These are phyloP conservation scores for Zygosaccharomyces pseudorouxii DNA, from an alignment of 805 yeast species.

Conservation along the genomic window DNA sequence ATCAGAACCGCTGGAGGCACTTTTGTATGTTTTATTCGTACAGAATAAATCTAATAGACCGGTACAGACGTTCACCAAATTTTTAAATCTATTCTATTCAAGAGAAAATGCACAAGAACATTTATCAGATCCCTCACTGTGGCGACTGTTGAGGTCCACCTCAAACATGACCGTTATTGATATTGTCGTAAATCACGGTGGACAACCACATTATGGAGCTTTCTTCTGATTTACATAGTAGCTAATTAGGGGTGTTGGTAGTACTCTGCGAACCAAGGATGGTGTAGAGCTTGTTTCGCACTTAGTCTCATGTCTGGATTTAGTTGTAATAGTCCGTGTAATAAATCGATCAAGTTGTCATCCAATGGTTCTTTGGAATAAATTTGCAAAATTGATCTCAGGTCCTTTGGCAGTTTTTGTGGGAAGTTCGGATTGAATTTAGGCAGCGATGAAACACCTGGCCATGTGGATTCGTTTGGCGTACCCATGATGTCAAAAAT, in stretches of 20 bases:
- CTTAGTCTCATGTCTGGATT: conserved; percentile 50
- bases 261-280: conserved; percentile 37
- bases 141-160: conserved; percentile 18
- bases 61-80: background rate
- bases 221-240: conserved; percentile 9
- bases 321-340: conserved; percentile 42
- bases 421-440: conserved; percentile 93
- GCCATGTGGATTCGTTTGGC: conserved; percentile 91
- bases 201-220: conserved; percentile 24
- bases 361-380: conserved; percentile 28
- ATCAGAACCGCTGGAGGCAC: conserved; percentile 8
- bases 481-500: conserved; percentile 92
- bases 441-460: conserved; percentile 84
- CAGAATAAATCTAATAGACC: background rate
- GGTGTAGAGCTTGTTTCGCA: conserved; percentile 50
- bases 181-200: conserved; percentile 21
- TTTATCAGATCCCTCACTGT: conserved; percentile 22
- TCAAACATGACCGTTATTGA: conserved; percentile 21
- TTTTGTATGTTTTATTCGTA: conserved; percentile 7
- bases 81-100: conserved; percentile 14
- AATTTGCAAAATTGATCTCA: conserved; percentile 38
- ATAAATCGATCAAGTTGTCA: conserved; percentile 28
- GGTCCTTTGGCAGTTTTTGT: conserved; percentile 72
- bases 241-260: conserved; percentile 21
- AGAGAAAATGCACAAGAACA: conserved; percentile 6